Conservation (phyloP, 2,329 filamentous ascomycete genomes). For the Phialophora expanda region DNA sequence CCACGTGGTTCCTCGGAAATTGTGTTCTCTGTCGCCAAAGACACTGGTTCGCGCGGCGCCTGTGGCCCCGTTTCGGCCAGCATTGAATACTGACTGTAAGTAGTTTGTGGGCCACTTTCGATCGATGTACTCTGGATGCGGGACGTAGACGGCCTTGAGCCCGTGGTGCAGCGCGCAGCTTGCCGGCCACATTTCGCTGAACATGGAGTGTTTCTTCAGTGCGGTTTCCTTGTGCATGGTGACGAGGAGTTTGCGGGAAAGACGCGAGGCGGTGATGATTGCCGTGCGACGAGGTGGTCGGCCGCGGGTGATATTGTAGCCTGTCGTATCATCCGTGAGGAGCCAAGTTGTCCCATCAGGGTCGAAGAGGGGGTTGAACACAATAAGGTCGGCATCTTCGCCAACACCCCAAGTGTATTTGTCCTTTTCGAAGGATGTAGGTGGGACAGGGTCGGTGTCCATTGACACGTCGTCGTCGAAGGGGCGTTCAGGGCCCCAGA, state of each 20-base stretch:
- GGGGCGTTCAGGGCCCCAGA: slow-evolving; percentile 85
- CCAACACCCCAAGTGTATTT: slow-evolving; percentile 84
- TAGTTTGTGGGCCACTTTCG: slow-evolving; percentile 82
- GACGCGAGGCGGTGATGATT: slow-evolving; percentile 85
- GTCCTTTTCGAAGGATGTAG: slow-evolving; percentile 75
- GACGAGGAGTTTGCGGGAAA: slow-evolving; percentile 77
- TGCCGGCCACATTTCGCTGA: slow-evolving; percentile 95
- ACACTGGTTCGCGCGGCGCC: slow-evolving; percentile 75
- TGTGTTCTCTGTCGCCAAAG: slow-evolving; percentile 85
- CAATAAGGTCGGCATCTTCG: slow-evolving; percentile 90
- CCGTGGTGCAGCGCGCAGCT: slow-evolving; percentile 89
- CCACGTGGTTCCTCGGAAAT: slow-evolving; percentile 85
- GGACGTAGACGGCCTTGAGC: slow-evolving; percentile 87
- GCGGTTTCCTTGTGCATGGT: slow-evolving; percentile 92
- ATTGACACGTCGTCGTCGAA: slow-evolving; percentile 70
- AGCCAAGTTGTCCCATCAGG: slow-evolving; percentile 86
- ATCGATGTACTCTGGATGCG: slow-evolving; percentile 87
- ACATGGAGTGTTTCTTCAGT: slow-evolving; percentile 84
- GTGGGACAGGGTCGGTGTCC: slow-evolving; percentile 75
- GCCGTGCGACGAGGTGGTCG: slow-evolving; percentile 75
- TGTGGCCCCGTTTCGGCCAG: slow-evolving; percentile 72
- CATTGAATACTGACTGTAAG: slow-evolving; percentile 80
- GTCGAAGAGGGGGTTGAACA: slow-evolving; percentile 89
- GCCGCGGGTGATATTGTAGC: slow-evolving; percentile 70
- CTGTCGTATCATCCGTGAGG: slow-evolving; percentile 80